A percentile compares a stretch with the other conserved stretches of the same genome.
Evolutionary conservation across 2,329 filamentous ascomycete species (phyloP).

Genomic region (Truncatella angustata): DNA sequence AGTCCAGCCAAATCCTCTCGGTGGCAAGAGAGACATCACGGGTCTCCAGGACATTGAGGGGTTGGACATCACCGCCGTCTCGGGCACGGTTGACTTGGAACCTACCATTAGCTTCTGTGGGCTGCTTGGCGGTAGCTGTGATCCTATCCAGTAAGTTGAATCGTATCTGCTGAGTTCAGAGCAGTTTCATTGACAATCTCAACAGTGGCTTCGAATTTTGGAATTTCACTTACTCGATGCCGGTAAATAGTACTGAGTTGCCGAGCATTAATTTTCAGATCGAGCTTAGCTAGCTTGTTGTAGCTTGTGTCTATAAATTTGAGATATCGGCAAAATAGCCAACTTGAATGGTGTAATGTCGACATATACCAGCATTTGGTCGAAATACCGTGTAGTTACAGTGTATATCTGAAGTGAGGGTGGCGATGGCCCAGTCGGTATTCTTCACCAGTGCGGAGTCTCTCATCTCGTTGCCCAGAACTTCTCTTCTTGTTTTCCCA

Average conservation of each 20-base stretch:
- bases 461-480: conserved; percentile 34
- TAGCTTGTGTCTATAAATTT: no score
- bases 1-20: conserved; percentile 33
- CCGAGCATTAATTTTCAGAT: conserved; percentile 9
- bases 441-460: conserved; percentile 28
- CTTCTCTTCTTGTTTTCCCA: conserved; percentile 40
- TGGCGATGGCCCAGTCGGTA: conserved; percentile 37
- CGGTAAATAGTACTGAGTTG: conserved; percentile 8
- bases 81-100: conserved; percentile 29
- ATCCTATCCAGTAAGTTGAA: conserved; percentile 12
- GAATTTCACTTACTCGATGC: conserved; percentile 17
- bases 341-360: no score
- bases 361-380: no score
- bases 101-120: conserved; percentile 34
- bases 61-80: conserved; percentile 29
- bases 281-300: background rate
- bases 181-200: background rate
- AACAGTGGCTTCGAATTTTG: conserved; percentile 27
- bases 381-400: conserved; percentile 12
- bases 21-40: conserved; percentile 31
- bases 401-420: conserved; percentile 37
- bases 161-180: background rate
- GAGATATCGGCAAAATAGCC: no score
- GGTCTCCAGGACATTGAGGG: conserved; percentile 38
- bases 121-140: conserved; percentile 12